Conservation (phyloP, 371 early-diverging fungal species). For the Rhizopus sp. region DNA sequence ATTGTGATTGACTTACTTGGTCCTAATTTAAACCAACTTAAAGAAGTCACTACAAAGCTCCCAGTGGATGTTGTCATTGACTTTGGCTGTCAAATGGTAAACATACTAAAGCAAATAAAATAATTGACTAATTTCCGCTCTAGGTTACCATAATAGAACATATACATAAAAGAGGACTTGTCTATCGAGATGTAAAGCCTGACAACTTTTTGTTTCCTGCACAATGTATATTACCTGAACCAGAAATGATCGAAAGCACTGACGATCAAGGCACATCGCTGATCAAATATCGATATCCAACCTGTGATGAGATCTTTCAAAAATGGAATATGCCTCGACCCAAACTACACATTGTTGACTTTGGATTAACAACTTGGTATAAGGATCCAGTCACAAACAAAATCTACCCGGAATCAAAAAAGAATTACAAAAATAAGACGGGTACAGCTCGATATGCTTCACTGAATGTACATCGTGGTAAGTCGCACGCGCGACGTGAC, state of each 20-base stretch:
- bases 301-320: slow-evolving; percentile 31
- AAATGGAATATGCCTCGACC: slow-evolving; percentile 27
- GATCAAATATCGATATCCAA: slow-evolving; percentile 19
- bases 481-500: slow-evolving; percentile 60
- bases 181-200: slow-evolving; percentile 88
- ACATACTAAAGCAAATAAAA: not conserved
- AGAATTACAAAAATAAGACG: slow-evolving; percentile 48
- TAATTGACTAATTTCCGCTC: not conserved
- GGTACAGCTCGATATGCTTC: slow-evolving; percentile 72
- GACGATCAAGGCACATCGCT: slow-evolving; percentile 21
- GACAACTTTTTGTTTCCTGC: slow-evolving; percentile 92
- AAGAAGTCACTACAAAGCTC: slow-evolving; percentile 44
- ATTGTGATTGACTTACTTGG: slow-evolving; percentile 98
- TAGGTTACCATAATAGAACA: slow-evolving; percentile 96
- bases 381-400: slow-evolving; percentile 44
- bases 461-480: slow-evolving; percentile 59
- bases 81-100: slow-evolving; percentile 61
- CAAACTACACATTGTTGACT: slow-evolving; percentile 53
- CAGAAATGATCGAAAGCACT: slow-evolving; percentile 27
- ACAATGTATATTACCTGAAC: slow-evolving; percentile 33
- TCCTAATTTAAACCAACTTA: slow-evolving; percentile 89
- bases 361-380: slow-evolving; percentile 58
- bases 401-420: slow-evolving; percentile 48
- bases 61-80: slow-evolving; percentile 55
- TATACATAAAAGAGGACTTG: slow-evolving; percentile 89